Percentiles rank a stretch among this genome's conserved stretches.
Conservation (phyloP, 306 rosid species). For the Prunus mume region DNA sequence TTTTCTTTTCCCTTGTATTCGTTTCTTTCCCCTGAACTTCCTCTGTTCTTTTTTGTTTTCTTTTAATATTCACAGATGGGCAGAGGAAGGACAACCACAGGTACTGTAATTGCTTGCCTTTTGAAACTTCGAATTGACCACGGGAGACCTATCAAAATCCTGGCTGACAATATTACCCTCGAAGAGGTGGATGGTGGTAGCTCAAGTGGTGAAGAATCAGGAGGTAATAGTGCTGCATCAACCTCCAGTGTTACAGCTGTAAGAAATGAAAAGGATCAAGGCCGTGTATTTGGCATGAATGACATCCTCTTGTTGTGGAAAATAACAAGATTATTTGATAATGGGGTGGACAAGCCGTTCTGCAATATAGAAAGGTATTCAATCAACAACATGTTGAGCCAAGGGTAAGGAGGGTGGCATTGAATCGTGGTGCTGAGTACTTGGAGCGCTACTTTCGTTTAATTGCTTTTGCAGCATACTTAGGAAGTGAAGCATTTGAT, state of each 20-base stretch:
- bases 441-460: conserved; percentile 87
- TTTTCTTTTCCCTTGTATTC: neutral
- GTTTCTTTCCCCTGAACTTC: conserved; percentile 19
- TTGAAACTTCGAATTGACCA: conserved; percentile 77
- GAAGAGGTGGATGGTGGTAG: conserved; percentile 56
- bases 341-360: conserved; percentile 89
- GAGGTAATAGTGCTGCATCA: conserved; percentile 33
- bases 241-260: conserved; percentile 29
- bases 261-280: conserved; percentile 45
- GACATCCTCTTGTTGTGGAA: conserved; percentile 87
- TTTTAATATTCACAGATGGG: conserved; percentile 65
- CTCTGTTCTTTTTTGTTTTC: neutral
- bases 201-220: conserved; percentile 75
- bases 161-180: conserved; percentile 42
- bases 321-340: conserved; percentile 82
- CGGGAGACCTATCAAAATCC: conserved; percentile 77
- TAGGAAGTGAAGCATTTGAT: conserved; percentile 91
- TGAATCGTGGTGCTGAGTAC: conserved; percentile 87
- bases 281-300: conserved; percentile 76
- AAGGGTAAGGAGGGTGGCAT: conserved; percentile 85
- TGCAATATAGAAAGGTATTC: conserved; percentile 68
- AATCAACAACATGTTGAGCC: conserved; percentile 89
- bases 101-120: conserved; percentile 91
- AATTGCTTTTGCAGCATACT: conserved; percentile 94
- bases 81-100: conserved; percentile 91